Evolutionary conservation across 1,284 basidiomycete species (phyloP).

Genomic region (Quambalaria eucalypti): DNA sequence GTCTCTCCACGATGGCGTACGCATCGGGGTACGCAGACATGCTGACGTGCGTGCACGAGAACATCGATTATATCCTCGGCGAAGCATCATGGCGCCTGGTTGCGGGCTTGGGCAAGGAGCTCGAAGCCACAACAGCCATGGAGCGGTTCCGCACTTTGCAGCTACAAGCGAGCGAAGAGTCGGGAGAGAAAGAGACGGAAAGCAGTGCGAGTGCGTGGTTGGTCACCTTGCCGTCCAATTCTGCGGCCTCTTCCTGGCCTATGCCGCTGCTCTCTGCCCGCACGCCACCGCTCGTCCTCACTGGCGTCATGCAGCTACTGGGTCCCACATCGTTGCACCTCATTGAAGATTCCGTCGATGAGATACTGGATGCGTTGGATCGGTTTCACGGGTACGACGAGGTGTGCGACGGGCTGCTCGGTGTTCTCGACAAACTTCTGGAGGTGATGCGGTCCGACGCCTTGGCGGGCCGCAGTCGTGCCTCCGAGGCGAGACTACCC

Average conservation of each 20-base stretch:
- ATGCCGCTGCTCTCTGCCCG: slow-evolving; percentile 32
- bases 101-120: slow-evolving; percentile 7
- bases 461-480: slow-evolving; percentile 5
- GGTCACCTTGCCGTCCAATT: not conserved
- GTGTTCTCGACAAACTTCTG: slow-evolving; percentile 31
- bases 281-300: slow-evolving; percentile 40
- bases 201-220: not conserved
- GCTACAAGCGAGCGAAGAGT: no score
- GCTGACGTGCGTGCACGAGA: slow-evolving; percentile 29
- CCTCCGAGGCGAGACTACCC: not conserved
- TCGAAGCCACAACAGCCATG: slow-evolving; percentile 1
- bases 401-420: slow-evolving; percentile 29
- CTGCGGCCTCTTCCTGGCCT: no score
- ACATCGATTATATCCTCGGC: slow-evolving; percentile 42
- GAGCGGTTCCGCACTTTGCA: not conserved
- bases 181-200: not conserved
- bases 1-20: slow-evolving; percentile 22
- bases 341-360: slow-evolving; percentile 44
- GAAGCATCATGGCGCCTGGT: slow-evolving; percentile 29
- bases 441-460: slow-evolving; percentile 17
- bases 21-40: slow-evolving; percentile 30
- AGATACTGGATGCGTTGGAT: slow-evolving; percentile 42
- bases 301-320: slow-evolving; percentile 38
- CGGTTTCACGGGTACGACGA: slow-evolving; percentile 32
- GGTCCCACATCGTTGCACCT: slow-evolving; percentile 34